Conservation (phyloP, 2,329 filamentous ascomycete genomes). For the Diaporthe citriasiana region DNA sequence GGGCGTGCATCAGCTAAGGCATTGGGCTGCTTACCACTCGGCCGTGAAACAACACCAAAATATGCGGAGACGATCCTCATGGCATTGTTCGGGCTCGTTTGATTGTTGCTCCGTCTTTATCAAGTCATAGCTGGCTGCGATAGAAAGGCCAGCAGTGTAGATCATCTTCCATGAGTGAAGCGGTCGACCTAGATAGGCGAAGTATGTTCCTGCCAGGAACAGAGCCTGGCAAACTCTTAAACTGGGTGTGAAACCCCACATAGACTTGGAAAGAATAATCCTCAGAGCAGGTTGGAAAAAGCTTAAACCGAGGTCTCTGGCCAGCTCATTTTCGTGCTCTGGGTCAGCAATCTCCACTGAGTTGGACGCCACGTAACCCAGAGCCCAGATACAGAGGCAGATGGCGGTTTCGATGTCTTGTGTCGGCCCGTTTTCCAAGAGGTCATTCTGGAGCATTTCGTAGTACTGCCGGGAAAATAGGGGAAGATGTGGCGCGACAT, state of each 20-base stretch:
- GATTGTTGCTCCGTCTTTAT: not conserved
- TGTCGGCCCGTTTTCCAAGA: slow-evolving; percentile 47
- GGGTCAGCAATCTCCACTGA: not conserved
- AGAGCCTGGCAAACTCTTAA: slow-evolving; percentile 53
- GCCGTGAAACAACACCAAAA: slow-evolving; percentile 82
- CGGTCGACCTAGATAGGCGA: slow-evolving; percentile 54
- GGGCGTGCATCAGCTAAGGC: not conserved
- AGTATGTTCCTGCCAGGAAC: slow-evolving; percentile 55
- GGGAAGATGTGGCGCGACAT: slow-evolving; percentile 54
- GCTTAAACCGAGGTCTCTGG: slow-evolving; percentile 49
- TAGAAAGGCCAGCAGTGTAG: slow-evolving; percentile 48
- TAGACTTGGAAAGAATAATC: slow-evolving; percentile 51
- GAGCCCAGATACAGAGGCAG: slow-evolving; percentile 54
- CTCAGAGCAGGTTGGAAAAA: slow-evolving; percentile 54
- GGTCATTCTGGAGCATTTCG: slow-evolving; percentile 47
- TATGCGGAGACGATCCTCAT: slow-evolving; percentile 67
- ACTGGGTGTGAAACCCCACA: slow-evolving; percentile 52
- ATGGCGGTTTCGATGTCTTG: slow-evolving; percentile 51
- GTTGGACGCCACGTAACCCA: slow-evolving; percentile 50
- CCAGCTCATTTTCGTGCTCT: slow-evolving; percentile 27
- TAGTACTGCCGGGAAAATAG: slow-evolving; percentile 51
- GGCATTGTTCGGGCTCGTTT: slow-evolving; percentile 40
- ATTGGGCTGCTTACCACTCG: slow-evolving; percentile 68
- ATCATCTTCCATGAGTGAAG: slow-evolving; percentile 55
- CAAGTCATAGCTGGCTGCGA: slow-evolving; percentile 1